phyloP scores from a whole-genome alignment of 768 basidiomycete genomes.

The Dentipellis fragilis region DNA sequence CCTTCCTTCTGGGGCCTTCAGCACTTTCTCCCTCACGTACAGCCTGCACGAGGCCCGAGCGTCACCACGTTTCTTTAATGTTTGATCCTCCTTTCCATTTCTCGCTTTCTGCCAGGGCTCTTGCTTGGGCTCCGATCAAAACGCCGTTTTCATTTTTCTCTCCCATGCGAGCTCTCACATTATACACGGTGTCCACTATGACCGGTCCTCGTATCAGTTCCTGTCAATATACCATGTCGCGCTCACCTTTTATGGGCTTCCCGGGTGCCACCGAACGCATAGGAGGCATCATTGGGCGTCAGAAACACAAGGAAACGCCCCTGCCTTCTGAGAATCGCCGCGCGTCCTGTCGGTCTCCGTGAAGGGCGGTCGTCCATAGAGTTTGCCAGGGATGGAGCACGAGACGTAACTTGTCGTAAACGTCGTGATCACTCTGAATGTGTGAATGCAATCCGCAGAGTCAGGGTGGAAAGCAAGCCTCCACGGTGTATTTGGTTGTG shows the following conservation, averaged over 20 bases:
- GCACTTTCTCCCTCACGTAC: slow-evolving; percentile 2
- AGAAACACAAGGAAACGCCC: too few species aligned
- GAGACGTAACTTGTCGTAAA: background rate
- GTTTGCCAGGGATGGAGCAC: background rate
- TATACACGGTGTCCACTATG: background rate
- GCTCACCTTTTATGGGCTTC: slow-evolving; percentile 5
- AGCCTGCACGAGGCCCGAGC: slow-evolving; percentile 10
- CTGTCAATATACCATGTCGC: slow-evolving; percentile 9
- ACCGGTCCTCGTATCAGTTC: background rate
- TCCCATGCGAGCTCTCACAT: slow-evolving; percentile 11
- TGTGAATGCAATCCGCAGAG: background rate
- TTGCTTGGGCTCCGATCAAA: slow-evolving; percentile 13
- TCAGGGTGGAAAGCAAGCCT: slow-evolving; percentile 20
- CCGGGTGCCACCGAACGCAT: background rate
- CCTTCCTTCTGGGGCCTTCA: background rate
- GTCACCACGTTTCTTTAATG: slow-evolving; percentile 15
- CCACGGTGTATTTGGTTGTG: slow-evolving; percentile 16
- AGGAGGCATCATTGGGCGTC: too few species aligned
- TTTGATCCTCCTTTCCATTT: slow-evolving; percentile 11
- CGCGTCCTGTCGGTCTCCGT: too few species aligned
- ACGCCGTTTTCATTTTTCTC: slow-evolving; percentile 13
- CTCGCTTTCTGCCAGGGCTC: slow-evolving; percentile 6
- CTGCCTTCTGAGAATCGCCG: too few species aligned
- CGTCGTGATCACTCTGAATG: background rate
- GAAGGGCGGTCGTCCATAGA: background rate